Evolutionary conservation across 2,329 filamentous ascomycete species (phyloP).

Genomic region (Fusarium sp.): DNA sequence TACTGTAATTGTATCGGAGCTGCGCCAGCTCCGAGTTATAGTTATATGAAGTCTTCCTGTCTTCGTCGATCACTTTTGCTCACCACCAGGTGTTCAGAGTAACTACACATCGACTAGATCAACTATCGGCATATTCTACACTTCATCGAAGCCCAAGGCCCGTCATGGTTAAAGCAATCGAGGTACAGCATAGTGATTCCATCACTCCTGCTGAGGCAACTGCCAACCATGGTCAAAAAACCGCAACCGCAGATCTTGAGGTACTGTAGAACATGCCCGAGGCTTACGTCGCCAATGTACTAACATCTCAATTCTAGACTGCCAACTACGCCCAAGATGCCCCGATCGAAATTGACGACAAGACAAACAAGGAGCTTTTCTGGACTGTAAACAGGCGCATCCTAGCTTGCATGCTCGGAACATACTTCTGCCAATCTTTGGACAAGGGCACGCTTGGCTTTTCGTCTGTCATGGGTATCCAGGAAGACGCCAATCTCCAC

Average conservation of each 20-base stretch:
- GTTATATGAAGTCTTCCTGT: background rate
- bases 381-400: background rate
- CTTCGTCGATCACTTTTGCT: background rate
- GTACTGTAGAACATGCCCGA: background rate
- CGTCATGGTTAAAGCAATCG: background rate
- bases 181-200: background rate
- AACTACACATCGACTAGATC: background rate
- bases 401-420: background rate
- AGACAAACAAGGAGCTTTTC: background rate
- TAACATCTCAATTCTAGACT: background rate
- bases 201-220: background rate
- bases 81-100: background rate
- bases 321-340: background rate
- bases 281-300: background rate
- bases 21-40: background rate
- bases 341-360: background rate
- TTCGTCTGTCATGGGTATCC: background rate
- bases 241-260: background rate
- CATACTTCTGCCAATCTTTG: background rate
- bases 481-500: background rate
- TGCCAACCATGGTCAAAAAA: background rate
- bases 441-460: background rate
- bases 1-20: background rate
- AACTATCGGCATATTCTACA: too few species aligned
- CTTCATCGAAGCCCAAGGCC: background rate